Base-by-base conservation (phyloP, 257 asterid genomes). In the Scutellaria galericulata region DNA sequence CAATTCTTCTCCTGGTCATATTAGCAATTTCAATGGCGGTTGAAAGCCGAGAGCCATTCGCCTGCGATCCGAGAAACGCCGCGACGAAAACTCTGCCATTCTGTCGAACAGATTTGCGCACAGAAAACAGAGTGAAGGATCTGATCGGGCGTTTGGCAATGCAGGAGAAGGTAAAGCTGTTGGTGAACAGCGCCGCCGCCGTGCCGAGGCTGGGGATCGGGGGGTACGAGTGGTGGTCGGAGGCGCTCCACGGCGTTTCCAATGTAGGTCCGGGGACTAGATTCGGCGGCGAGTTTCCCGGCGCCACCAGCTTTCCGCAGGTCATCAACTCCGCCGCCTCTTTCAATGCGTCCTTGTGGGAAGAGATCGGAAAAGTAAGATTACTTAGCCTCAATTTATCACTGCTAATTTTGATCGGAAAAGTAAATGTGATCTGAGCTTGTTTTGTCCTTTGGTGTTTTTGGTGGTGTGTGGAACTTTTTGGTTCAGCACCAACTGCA, bases 281-380 rank as follows among this genome's bases (percentile, higher is more conserved):
- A 71, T 92, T 92, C 69, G 92, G 92, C 53, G 96, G 92, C 70
- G 87, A 69, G 0, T 86, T 88, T 64, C 96, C 90, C 35, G 89
- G 87, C 66, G 98, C 98, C 73, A 92, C 96, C 67, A 92, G 98
- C 79, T 92, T 92, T 77, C 98, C 98, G 6, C 98, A 92, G 73
- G 96, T 90, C 52, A 88, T 92, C 66, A 84, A 84, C 24, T 83
- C 96, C 46, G 96, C 98, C 37, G 98, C 98, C 66, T 85, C 98
- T 6, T 92, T 88, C 84, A 92, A 92, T 72, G 90, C 85, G 6
- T 82, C 98, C 1, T 18, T 92, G 80, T 92, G 96, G 95, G 88
- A 85, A 57, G 87, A 82, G 70, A 92, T 92, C 53, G 98, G 96
- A 24, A 83, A 84, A 83, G 97, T 92, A 66, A 86, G 84, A 61